Evolutionary conservation across 2,329 filamentous ascomycete species (phyloP), one percentile per base, ranked within the genome.

Genomic region (Podosphaera aphanis): DNA sequence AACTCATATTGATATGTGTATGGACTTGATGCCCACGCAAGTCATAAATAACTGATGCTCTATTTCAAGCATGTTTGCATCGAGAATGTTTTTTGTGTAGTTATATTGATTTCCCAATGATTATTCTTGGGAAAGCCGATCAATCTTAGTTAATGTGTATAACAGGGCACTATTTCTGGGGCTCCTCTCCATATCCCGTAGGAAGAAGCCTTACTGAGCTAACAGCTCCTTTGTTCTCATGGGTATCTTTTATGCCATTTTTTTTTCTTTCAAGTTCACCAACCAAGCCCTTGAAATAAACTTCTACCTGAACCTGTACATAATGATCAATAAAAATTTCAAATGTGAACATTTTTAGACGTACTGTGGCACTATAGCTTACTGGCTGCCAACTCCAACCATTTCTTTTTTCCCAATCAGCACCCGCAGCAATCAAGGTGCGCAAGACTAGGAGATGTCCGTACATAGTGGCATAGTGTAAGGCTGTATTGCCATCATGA

Each of bases 401-500:
- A 57, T 93, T 93, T 52, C 69, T 69, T 46, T 73, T 73, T 46
- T 79, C 68, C 0, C 81, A 73, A 53, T 85, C 78, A 0, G 84
- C 83, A 10, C 84, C 84, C 0, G 81, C 82, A 2, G 79, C 76
- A 11, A 93, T 67, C 45, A 93, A 65, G 31, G 84, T 79, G 38
- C 84, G 69, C 46, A 92, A 63, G 0, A 83, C 79, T 46, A 85
- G 74, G 40, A 92, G 61, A 53, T 88, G 80, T 1, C 84, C 84
- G 55, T 82, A 82, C 40, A 79, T 79, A 55, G 77, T 83, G 11
- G 85, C 85, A 63, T 90, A 85, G 62, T 93, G 84, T 38, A 93
- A 66, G 0, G 83, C 81, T 2, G 83, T 92, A 58, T 92, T 90
- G n/a, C 84, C 84, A 48, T 79, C 71, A 1, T 68, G 56, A 56